Percentiles rank a stretch among this genome's conserved stretches.
Evolutionary conservation across 495 filamentous ascomycete species (phyloP).

Genomic region (Recurvomyces mirabilis): DNA sequence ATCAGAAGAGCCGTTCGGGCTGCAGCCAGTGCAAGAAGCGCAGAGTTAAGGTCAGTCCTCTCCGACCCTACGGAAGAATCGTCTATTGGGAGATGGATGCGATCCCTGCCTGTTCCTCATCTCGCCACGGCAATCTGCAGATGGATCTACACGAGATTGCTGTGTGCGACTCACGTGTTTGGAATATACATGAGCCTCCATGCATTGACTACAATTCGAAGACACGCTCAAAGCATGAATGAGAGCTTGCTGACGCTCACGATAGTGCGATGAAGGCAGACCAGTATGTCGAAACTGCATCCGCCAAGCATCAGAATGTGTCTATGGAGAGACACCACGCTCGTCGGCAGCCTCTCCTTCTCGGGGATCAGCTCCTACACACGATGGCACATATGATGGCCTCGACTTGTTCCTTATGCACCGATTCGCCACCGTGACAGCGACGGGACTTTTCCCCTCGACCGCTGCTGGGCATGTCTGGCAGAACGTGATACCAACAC

Average conservation of each 20-base stretch:
- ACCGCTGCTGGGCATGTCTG: slow-evolving; percentile 5
- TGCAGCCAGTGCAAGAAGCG: slow-evolving; percentile 4
- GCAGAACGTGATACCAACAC: slow-evolving; percentile 4
- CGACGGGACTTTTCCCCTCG: slow-evolving; percentile 1
- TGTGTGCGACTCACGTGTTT: too few species aligned
- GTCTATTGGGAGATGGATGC: too few species aligned
- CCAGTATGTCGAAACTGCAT: slow-evolving; percentile 5
- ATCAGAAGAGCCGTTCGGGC: slow-evolving; percentile 10
- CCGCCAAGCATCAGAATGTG: slow-evolving; percentile 2
- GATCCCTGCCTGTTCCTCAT: background rate
- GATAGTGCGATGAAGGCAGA: slow-evolving; percentile 6
- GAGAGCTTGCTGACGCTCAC: background rate
- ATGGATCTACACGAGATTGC: too few species aligned
- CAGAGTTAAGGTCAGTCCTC: slow-evolving; percentile 4
- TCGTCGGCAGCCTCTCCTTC: background rate
- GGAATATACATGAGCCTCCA: too few species aligned
- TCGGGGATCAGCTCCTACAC: background rate
- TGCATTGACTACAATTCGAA: too few species aligned
- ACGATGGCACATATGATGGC: slow-evolving; percentile 3
- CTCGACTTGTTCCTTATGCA: slow-evolving; percentile 12
- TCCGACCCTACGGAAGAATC: too few species aligned
- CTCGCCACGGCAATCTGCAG: too few species aligned
- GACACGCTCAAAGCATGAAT: too few species aligned
- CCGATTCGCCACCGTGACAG: slow-evolving; percentile 10
- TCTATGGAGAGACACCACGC: background rate